These are phyloP conservation scores for Hapsidospora chrysogenum DNA, from an alignment of 495 filamentous ascomycete genomes.

Conservation along the genomic window DNA sequence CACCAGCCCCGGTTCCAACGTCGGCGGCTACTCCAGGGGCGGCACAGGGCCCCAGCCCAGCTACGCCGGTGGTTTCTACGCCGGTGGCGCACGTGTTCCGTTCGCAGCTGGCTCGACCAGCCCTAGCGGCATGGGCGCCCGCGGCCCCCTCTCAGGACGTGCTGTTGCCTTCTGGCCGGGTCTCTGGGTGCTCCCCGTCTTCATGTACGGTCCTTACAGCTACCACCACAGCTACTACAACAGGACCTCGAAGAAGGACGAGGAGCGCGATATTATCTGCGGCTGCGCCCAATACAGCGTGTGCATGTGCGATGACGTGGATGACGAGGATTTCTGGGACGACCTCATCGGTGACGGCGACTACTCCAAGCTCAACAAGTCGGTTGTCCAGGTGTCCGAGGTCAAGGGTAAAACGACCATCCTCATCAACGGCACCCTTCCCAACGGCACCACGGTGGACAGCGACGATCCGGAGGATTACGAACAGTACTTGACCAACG, in stretches of 20 bases:
- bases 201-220: slow-evolving; percentile 48
- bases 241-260: slow-evolving; percentile 32
- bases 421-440: slow-evolving; percentile 70
- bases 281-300: slow-evolving; percentile 50
- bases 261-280: slow-evolving; percentile 57
- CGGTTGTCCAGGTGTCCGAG: slow-evolving; percentile 40
- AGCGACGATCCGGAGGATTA: slow-evolving; percentile 27
- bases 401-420: slow-evolving; percentile 66
- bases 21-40: slow-evolving; percentile 45
- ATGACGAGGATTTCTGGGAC: slow-evolving; percentile 40
- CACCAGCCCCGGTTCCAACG: slow-evolving; percentile 24
- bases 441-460: slow-evolving; percentile 62
- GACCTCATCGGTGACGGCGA: slow-evolving; percentile 45
- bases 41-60: slow-evolving; percentile 45
- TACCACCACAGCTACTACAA: slow-evolving; percentile 61
- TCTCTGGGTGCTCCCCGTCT: slow-evolving; percentile 16
- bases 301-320: slow-evolving; percentile 68
- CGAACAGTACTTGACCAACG: slow-evolving; percentile 11
- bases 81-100: slow-evolving; percentile 55
- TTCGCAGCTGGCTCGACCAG: slow-evolving; percentile 46
- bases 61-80: slow-evolving; percentile 64
- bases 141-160: slow-evolving; percentile 38
- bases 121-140: slow-evolving; percentile 35
- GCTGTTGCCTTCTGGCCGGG: slow-evolving; percentile 41
- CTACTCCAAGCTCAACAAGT: slow-evolving; percentile 45